A percentile compares a stretch with the other conserved stretches of the same genome.
Conservation (phyloP, 345 rosid species). For the Microcos paniculata region DNA sequence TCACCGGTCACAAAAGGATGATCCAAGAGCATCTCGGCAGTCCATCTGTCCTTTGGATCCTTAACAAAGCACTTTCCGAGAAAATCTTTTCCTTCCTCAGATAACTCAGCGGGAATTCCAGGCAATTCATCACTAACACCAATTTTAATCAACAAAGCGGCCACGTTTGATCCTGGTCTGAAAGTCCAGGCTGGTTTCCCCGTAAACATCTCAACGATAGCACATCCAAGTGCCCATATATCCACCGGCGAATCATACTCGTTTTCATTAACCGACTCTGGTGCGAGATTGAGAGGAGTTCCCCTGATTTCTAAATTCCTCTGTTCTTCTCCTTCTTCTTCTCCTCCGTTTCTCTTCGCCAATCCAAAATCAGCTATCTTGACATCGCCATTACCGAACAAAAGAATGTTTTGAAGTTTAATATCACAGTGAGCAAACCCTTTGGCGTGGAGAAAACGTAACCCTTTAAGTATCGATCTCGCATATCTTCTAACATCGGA, state of each 20-base stretch:
- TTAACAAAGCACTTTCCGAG: slow-evolving; percentile 56
- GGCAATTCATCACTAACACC: slow-evolving; percentile 61
- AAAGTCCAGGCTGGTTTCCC: slow-evolving; percentile 65
- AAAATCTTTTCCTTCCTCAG: slow-evolving; percentile 74
- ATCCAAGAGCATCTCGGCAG: slow-evolving; percentile 69
- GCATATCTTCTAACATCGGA: slow-evolving; percentile 48
- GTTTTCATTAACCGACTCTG: slow-evolving; percentile 60
- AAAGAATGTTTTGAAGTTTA: slow-evolving; percentile 56
- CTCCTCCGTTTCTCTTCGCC: slow-evolving; percentile 41
- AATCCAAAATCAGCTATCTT: slow-evolving; percentile 83
- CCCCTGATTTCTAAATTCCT: slow-evolving; percentile 50
- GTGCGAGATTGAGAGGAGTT: slow-evolving; percentile 77
- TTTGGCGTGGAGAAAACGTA: slow-evolving; percentile 51
- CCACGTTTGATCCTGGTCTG: slow-evolving; percentile 28
- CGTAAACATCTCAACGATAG: slow-evolving; percentile 69
- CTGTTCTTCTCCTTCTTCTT: slow-evolving; percentile 11
- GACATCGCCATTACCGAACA: slow-evolving; percentile 40
- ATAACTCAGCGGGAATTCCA: slow-evolving; percentile 49
- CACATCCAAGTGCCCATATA: slow-evolving; percentile 88
- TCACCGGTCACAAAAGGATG: slow-evolving; percentile 61
- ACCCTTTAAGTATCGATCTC: slow-evolving; percentile 52
- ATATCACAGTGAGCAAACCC: slow-evolving; percentile 79
- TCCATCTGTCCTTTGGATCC: slow-evolving; percentile 59
- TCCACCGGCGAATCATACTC: slow-evolving; percentile 72
- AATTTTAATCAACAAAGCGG: slow-evolving; percentile 50